Evolutionary conservation across 2,329 filamentous ascomycete genomes (phyloP).

Genomic region (Madurella fahalii): DNA sequence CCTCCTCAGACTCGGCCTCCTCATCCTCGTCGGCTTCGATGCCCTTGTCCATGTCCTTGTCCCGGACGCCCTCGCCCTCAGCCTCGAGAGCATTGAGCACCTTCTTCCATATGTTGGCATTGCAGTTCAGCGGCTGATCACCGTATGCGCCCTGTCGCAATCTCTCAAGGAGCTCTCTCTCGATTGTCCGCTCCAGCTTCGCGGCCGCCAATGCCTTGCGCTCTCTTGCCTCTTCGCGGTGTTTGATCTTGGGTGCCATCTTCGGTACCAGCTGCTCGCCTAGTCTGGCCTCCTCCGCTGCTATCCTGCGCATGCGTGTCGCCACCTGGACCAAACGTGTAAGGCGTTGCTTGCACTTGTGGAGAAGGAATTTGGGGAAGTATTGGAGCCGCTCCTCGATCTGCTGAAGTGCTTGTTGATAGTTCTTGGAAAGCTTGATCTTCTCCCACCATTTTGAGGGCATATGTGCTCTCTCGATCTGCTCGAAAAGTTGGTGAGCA

Average conservation of each 20-base stretch:
- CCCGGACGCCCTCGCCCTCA: constrained; percentile 74
- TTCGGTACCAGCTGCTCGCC: constrained; percentile 86
- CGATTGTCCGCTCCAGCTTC: constrained; percentile 93
- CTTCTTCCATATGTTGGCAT: constrained; percentile 95
- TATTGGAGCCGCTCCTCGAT: constrained; percentile 84
- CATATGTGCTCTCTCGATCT: constrained; percentile 77
- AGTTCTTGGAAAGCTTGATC: constrained; percentile 86
- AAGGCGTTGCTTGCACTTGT: constrained; percentile 76
- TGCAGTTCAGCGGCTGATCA: constrained; percentile 89
- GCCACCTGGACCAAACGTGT: constrained; percentile 89
- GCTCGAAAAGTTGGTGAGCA: neutral
- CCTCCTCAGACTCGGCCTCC: constrained; percentile 63
- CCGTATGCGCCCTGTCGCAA: constrained; percentile 91
- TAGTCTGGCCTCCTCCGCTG: constrained; percentile 82
- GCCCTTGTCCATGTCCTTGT: constrained; percentile 85
- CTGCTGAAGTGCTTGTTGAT: constrained; percentile 81
- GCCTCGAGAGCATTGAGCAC: constrained; percentile 87
- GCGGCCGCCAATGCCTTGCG: constrained; percentile 72
- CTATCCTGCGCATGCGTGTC: constrained; percentile 73
- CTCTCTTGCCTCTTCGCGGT: constrained; percentile 68
- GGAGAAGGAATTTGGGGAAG: constrained; percentile 85
- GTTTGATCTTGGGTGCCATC: constrained; percentile 82
- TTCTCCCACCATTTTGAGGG: constrained; percentile 93
- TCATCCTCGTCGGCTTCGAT: constrained; percentile 74
- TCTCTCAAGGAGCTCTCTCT: constrained; percentile 88